Evolutionary conservation across 192 early-diverging fungal genomes (phyloP).

Genomic region (Chytriomyces sp.): DNA sequence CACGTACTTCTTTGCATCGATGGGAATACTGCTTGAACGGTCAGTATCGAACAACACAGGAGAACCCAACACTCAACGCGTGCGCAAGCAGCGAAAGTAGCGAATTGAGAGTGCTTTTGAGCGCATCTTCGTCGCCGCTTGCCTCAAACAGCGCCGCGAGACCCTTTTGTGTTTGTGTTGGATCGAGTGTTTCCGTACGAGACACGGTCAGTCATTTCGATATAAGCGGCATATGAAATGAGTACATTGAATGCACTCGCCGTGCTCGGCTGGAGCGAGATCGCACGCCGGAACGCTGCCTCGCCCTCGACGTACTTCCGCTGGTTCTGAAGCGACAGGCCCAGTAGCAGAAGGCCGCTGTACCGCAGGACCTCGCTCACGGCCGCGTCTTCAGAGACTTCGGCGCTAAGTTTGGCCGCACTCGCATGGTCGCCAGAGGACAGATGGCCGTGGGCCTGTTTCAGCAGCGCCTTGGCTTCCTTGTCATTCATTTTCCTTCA

Average conservation of each 20-base stretch:
- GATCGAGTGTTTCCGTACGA: not conserved
- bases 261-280: conserved; percentile 23
- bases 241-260: conserved; percentile 44
- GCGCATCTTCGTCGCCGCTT: conserved; percentile 22
- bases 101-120: conserved; percentile 25
- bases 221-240: not conserved
- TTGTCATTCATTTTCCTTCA: conserved; percentile 1
- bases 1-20: conserved; percentile 18
- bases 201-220: not conserved
- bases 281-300: conserved; percentile 34
- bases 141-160: conserved; percentile 39
- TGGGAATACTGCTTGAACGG: not conserved
- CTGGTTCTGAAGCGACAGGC: conserved; percentile 34
- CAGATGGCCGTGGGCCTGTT: conserved; percentile 9
- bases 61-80: conserved; percentile 4
- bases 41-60: not conserved
- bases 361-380: conserved; percentile 26
- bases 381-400: not conserved
- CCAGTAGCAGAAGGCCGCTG: conserved; percentile 50
- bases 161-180: conserved; percentile 12
- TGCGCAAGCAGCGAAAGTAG: conserved; percentile 22
- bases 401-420: not conserved
- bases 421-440: not conserved
- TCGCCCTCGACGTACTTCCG: conserved; percentile 20
- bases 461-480: conserved; percentile 29